phyloP scores from a whole-genome alignment of 192 early-diverging fungal genomes.

The Chytriomyces confervae region DNA sequence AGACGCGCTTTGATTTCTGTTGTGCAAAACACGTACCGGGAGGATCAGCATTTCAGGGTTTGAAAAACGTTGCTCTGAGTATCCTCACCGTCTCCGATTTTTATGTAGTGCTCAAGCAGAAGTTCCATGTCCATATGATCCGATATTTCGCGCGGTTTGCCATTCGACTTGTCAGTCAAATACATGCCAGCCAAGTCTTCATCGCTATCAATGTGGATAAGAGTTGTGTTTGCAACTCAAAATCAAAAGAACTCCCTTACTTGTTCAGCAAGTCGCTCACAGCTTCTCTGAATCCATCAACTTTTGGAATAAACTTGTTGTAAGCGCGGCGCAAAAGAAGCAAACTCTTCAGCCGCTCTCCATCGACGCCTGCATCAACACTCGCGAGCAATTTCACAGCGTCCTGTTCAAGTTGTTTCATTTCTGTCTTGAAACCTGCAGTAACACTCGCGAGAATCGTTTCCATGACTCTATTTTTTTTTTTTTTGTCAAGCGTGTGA shows the following conservation, averaged over 20 bases:
- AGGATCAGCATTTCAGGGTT: slow-evolving; percentile 14
- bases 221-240: neutral
- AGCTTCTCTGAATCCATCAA: slow-evolving; percentile 74
- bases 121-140: slow-evolving; percentile 92
- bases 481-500: neutral
- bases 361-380: slow-evolving; percentile 78
- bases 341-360: slow-evolving; percentile 76
- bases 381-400: slow-evolving; percentile 69
- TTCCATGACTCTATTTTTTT: slow-evolving; percentile 71
- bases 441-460: slow-evolving; percentile 79
- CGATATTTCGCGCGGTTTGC: slow-evolving; percentile 54
- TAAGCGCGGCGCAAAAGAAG: slow-evolving; percentile 78
- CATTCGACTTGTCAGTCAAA: slow-evolving; percentile 77
- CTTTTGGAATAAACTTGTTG: slow-evolving; percentile 80
- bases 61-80: neutral
- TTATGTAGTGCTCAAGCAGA: slow-evolving; percentile 87
- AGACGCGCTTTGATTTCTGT: slow-evolving; percentile 38
- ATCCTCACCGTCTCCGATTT: slow-evolving; percentile 73
- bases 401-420: slow-evolving; percentile 70
- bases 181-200: slow-evolving; percentile 92
- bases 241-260: slow-evolving; percentile 22
- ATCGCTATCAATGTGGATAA: slow-evolving; percentile 51
- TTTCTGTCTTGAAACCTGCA: slow-evolving; percentile 50
- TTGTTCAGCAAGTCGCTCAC: slow-evolving; percentile 79
- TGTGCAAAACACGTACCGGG: neutral